Conservation (phyloP, 2,329 filamentous ascomycete species). For the Colletotrichum noveboracense region DNA sequence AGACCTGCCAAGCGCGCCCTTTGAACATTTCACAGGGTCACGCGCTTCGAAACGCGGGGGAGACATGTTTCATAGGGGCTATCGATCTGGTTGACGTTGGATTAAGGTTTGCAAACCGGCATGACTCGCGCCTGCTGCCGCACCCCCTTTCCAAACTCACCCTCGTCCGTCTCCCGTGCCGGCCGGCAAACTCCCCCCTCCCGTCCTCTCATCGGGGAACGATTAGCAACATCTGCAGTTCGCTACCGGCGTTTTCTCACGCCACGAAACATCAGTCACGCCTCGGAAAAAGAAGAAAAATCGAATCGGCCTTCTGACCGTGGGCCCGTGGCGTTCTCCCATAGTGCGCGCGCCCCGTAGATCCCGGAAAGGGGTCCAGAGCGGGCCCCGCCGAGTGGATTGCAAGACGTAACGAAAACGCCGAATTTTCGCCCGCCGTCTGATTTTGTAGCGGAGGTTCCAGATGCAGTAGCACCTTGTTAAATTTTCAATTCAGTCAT, state of each 20-base stretch:
- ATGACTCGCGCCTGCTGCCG: background rate
- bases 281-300: background rate
- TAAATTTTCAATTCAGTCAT: background rate
- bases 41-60: background rate
- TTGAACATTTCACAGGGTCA: background rate
- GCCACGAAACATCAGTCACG: background rate
- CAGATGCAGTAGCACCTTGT: slow-evolving; percentile 1
- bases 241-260: background rate
- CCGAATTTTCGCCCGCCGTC: slow-evolving; percentile 13
- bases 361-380: background rate
- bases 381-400: slow-evolving; percentile 21
- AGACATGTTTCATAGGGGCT: background rate
- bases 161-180: background rate
- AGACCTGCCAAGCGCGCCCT: background rate
- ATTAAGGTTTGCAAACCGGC: background rate
- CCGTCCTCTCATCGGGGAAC: background rate
- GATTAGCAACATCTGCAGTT: background rate
- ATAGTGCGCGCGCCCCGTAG: background rate
- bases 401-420: slow-evolving; percentile 22
- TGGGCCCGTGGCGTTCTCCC: background rate
- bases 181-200: background rate
- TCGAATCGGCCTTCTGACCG: background rate
- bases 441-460: slow-evolving; percentile 17
- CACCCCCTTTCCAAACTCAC: background rate
- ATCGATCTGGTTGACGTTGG: background rate